phyloP scores from a whole-genome alignment of 495 filamentous ascomycete genomes.

The Hypoxylon perforatum region DNA sequence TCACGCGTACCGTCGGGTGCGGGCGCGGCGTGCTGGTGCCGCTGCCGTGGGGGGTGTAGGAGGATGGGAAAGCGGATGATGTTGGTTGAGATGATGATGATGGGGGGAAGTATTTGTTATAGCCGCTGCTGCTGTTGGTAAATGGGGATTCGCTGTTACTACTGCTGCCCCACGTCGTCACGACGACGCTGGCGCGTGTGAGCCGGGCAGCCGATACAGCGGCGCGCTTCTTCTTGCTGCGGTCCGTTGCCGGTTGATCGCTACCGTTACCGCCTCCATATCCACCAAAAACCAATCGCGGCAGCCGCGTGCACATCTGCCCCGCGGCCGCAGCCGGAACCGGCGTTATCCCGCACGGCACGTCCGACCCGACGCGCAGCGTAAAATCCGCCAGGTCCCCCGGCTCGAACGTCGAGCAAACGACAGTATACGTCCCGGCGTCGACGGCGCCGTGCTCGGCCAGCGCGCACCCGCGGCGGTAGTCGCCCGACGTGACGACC shows the following conservation, averaged over 20 bases:
- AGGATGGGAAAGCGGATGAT: neutral
- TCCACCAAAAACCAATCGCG: no score
- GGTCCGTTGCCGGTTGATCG: constrained; percentile 62
- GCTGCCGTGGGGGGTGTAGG: constrained; percentile 22
- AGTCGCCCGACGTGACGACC: constrained; percentile 81
- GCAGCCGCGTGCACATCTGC: constrained; percentile 64
- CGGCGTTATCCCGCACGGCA: constrained; percentile 61
- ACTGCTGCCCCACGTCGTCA: constrained; percentile 35
- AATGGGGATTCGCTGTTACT: constrained; percentile 29
- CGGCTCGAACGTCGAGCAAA: constrained; percentile 87
- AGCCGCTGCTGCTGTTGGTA: constrained; percentile 30
- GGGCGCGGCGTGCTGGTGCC: constrained; percentile 41
- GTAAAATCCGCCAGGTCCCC: constrained; percentile 79
- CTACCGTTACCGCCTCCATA: no score
- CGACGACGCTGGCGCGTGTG: constrained; percentile 67
- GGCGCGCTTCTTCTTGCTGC: constrained; percentile 58
- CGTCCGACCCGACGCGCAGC: constrained; percentile 73
- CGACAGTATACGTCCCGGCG: constrained; percentile 82
- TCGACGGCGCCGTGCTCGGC: constrained; percentile 68
- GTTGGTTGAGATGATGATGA: no score
- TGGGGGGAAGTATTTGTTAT: no score
- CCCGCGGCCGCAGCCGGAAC: constrained; percentile 77
- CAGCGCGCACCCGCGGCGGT: constrained; percentile 80
- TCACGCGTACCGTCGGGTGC: constrained; percentile 68
- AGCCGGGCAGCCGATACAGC: constrained; percentile 63